Evolutionary conservation across 306 rosid genomes (phyloP).

Genomic region (Fragaria vesca): DNA sequence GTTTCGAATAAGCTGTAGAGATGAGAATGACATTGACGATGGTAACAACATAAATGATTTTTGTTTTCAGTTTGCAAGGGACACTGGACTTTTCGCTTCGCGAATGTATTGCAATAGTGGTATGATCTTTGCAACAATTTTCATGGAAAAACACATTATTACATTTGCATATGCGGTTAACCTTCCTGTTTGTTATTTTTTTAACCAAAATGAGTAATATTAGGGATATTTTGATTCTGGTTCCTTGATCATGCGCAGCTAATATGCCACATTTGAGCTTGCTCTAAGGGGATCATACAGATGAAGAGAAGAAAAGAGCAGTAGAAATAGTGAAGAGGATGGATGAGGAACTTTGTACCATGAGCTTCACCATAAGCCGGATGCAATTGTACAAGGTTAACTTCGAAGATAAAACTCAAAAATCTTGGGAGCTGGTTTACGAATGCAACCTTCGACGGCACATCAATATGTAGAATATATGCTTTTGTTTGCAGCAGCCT

Average conservation of each 20-base stretch:
- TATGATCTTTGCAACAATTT: not conserved
- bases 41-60: not conserved
- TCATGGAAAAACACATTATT: not conserved
- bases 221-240: not conserved
- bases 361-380: conserved; percentile 51
- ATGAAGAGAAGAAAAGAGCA: conserved; percentile 69
- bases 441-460: conserved; percentile 40
- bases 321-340: conserved; percentile 44
- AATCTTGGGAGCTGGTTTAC: conserved; percentile 77
- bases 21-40: not conserved
- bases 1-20: not conserved
- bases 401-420: conserved; percentile 53
- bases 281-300: conserved; percentile 56
- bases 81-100: not conserved
- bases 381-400: conserved; percentile 71
- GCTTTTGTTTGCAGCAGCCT: not conserved
- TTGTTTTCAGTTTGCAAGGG: not conserved
- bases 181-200: not conserved
- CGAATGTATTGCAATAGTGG: not conserved
- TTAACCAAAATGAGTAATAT: not conserved
- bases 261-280: conserved; percentile 85
- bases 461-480: not conserved
- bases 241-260: conserved; percentile 32
- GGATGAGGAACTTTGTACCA: conserved; percentile 39
- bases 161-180: not conserved